Evolutionary conservation across 1,284 basidiomycete genomes (phyloP).

Genomic region (Cutaneotrichosporon arboriforme): DNA sequence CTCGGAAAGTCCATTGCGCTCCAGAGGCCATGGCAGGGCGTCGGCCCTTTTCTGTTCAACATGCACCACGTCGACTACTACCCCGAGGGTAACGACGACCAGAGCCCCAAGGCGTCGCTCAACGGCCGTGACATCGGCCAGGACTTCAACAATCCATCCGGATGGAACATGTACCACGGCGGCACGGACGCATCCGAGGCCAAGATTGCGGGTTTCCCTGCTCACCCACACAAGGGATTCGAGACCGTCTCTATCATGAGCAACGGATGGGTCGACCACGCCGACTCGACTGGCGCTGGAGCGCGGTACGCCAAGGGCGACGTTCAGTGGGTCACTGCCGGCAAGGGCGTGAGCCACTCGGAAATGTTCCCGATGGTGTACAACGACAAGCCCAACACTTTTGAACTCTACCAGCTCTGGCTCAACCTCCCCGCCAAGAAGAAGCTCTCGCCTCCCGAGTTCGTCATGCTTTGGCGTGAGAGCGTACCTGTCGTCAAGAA

Average conservation of each 20-base stretch:
- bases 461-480: constrained; percentile 16
- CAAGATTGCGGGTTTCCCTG: constrained; percentile 12
- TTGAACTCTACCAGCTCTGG: constrained; percentile 18
- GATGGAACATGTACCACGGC: constrained; percentile 18
- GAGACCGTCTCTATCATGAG: constrained; percentile 13
- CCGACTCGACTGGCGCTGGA: constrained; percentile 15
- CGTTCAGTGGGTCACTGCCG: constrained; percentile 92
- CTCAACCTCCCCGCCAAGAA: constrained; percentile 15
- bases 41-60: constrained; percentile 13
- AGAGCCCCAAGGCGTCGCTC: constrained; percentile 6
- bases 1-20: constrained; percentile 9
- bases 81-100: constrained; percentile 6
- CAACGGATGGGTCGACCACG: constrained; percentile 15
- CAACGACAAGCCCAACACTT: constrained; percentile 5
- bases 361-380: constrained; percentile 57
- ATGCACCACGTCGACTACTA: constrained; percentile 12
- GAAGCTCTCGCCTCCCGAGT: constrained; percentile 13
- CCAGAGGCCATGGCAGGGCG: constrained; percentile 7
- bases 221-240: constrained; percentile 16
- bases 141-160: constrained; percentile 12
- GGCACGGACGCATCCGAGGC: background rate
- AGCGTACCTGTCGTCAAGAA: constrained; percentile 8
- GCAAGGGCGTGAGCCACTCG: constrained; percentile 61
- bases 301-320: constrained; percentile 57
- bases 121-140: constrained; percentile 12